Evolutionary conservation across 1,139 yeast species (phyloP).

Genomic region (Magnusiomyces suaveolens): DNA sequence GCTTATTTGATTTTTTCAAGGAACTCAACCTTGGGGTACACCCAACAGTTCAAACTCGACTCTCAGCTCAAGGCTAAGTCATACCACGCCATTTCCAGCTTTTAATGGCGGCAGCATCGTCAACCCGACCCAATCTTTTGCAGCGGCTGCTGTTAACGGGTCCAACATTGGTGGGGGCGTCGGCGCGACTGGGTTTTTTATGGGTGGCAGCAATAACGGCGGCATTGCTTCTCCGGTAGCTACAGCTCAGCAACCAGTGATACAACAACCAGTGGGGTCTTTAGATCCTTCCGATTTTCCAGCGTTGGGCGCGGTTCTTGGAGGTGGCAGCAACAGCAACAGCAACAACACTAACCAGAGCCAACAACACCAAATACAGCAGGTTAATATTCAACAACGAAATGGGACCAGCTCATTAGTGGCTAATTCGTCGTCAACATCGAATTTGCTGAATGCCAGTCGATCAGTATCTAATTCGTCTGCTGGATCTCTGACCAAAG

Average conservation of each 20-base stretch:
- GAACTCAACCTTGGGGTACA: not conserved
- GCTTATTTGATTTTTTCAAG: too few relatives aligned
- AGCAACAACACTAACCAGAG: slow-evolving; percentile 4
- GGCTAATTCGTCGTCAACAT: slow-evolving; percentile 2
- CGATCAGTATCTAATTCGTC: slow-evolving; percentile 6
- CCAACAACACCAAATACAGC: not conserved
- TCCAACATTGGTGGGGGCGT: not conserved
- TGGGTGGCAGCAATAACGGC: slow-evolving; percentile 16
- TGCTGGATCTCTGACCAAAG: not conserved
- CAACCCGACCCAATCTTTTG: slow-evolving; percentile 3
- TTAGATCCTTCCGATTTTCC: slow-evolving; percentile 27
- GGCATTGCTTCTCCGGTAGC: slow-evolving; percentile 11
- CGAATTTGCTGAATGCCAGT: slow-evolving; percentile 16
- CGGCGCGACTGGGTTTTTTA: not conserved
- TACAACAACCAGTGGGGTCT: slow-evolving; percentile 14
- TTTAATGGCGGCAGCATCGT: not conserved
- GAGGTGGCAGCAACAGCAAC: not conserved
- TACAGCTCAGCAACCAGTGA: slow-evolving; percentile 13
- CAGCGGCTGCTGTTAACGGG: slow-evolving; percentile 3
- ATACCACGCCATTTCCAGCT: not conserved
- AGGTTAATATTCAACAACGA: not conserved
- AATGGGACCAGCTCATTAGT: not conserved
- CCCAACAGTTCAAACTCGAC: not conserved
- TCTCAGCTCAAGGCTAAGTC: not conserved
- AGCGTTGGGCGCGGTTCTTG: slow-evolving; percentile 18